phyloP scores from a whole-genome alignment of 2,329 filamentous ascomycete genomes.

The Talaromyces islandicus region DNA sequence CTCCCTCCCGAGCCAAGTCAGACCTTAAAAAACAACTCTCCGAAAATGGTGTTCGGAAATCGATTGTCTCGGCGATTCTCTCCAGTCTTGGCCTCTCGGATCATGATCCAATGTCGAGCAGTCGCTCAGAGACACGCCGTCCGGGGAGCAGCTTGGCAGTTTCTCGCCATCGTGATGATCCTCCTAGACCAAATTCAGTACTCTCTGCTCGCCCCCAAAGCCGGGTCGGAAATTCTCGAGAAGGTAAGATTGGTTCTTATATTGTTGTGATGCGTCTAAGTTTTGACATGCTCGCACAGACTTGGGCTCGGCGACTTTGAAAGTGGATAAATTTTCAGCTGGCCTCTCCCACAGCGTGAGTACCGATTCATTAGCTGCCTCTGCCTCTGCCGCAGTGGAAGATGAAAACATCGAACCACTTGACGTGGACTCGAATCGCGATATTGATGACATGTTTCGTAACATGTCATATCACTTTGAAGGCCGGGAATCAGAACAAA shows the following conservation, averaged over 20 bases:
- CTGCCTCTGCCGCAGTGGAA: conserved; percentile 48
- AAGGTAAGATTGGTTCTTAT: conserved; percentile 15
- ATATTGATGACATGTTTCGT: conserved; percentile 80
- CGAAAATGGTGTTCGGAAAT: conserved; percentile 76
- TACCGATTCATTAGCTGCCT: conserved; percentile 12
- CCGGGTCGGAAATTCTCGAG: conserved; percentile 10
- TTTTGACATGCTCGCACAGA: background rate
- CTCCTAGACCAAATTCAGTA: conserved; percentile 23
- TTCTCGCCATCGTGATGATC: conserved; percentile 21
- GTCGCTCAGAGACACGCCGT: conserved; percentile 16
- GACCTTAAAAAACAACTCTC: conserved; percentile 84
- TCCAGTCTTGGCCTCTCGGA: conserved; percentile 58
- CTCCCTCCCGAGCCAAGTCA: conserved; percentile 75
- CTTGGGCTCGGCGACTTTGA: conserved; percentile 17
- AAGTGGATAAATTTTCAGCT: conserved; percentile 15
- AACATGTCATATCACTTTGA: conserved; percentile 80
- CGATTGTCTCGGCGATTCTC: conserved; percentile 76
- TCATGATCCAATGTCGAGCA: conserved; percentile 21
- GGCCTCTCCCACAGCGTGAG: conserved; percentile 14
- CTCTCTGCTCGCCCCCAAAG: conserved; percentile 23
- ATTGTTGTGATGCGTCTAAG: conserved; percentile 5
- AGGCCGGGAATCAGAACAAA: conserved; percentile 81
- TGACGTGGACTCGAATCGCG: conserved; percentile 75
- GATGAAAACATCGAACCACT: conserved; percentile 68
- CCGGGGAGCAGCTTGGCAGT: conserved; percentile 20